Conservation (phyloP, 1,284 basidiomycete species). For the Apiotrichum mycotoxinovorans region DNA sequence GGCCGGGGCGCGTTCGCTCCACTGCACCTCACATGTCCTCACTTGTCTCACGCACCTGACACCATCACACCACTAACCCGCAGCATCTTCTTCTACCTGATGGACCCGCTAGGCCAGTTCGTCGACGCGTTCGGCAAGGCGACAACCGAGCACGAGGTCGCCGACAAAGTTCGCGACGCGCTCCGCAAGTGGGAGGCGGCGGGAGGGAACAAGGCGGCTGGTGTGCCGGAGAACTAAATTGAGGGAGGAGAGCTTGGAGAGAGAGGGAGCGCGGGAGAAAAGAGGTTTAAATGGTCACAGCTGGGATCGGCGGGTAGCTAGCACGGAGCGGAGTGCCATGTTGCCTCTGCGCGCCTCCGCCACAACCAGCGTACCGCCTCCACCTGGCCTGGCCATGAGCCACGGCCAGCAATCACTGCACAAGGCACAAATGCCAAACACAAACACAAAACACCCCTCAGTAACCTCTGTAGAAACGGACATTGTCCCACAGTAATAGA, state of each 20-base stretch:
- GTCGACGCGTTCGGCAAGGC: constrained; percentile 95
- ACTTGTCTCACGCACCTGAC: constrained; percentile 57
- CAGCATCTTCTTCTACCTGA: constrained; percentile 91
- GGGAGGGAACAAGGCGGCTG: constrained; percentile 44
- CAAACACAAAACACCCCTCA: not conserved
- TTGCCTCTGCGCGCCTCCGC: no score
- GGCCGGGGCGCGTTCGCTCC: constrained; percentile 13
- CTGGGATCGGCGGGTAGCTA: not conserved
- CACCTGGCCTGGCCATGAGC: no score
- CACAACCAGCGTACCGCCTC: no score
- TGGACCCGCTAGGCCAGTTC: constrained; percentile 93
- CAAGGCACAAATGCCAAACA: no score
- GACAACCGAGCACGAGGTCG: constrained; percentile 67
- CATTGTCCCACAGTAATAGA: not conserved
- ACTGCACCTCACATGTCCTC: not conserved
- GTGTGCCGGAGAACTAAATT: constrained; percentile 17
- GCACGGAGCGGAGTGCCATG: no score
- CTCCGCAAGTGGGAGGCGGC: constrained; percentile 55
- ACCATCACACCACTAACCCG: not conserved
- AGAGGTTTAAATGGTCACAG: not conserved
- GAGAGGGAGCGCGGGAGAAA: not conserved
- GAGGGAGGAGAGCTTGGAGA: not conserved
- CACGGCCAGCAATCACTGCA: no score
- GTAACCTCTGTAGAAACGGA: not conserved
- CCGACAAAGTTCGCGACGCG: constrained; percentile 54